These are phyloP conservation scores for Tolypocladium tropicale DNA, from an alignment of 2,329 filamentous ascomycete genomes.

Conservation along the genomic window DNA sequence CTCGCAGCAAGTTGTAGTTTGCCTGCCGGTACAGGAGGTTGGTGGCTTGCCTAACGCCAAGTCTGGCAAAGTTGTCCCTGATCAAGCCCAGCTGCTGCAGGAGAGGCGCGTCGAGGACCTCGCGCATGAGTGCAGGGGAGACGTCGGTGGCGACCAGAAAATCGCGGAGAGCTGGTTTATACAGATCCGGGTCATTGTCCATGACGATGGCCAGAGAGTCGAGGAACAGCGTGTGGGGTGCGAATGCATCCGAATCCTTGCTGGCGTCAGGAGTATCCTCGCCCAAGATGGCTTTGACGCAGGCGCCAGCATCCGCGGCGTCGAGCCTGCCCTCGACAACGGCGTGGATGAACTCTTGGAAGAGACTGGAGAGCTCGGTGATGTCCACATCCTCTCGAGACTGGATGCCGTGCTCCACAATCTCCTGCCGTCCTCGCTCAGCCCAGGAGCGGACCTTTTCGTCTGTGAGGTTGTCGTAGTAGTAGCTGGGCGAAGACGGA, in stretches of 20 bases:
- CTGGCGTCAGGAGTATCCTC: slow-evolving; percentile 40
- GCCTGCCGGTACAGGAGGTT: slow-evolving; percentile 91
- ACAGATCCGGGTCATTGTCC: slow-evolving; percentile 51
- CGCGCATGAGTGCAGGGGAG: slow-evolving; percentile 61
- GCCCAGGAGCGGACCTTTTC: slow-evolving; percentile 59
- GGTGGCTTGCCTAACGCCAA: slow-evolving; percentile 82
- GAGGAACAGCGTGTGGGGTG: slow-evolving; percentile 63
- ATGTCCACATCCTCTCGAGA: slow-evolving; percentile 59
- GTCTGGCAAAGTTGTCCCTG: slow-evolving; percentile 70
- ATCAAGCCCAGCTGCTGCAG: slow-evolving; percentile 71
- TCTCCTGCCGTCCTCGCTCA: slow-evolving; percentile 51
- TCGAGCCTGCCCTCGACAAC: slow-evolving; percentile 60
- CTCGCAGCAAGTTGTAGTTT: slow-evolving; percentile 89
- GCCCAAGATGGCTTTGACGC: slow-evolving; percentile 64
- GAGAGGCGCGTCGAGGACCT: slow-evolving; percentile 70
- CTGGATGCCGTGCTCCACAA: slow-evolving; percentile 55
- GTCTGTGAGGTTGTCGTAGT: slow-evolving; percentile 68
- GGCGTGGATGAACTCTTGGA: slow-evolving; percentile 76
- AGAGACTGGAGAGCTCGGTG: slow-evolving; percentile 58
- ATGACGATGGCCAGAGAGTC: slow-evolving; percentile 74
- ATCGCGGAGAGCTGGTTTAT: slow-evolving; percentile 44
- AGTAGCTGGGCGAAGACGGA: slow-evolving; percentile 41
- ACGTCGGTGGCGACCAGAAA: slow-evolving; percentile 67
- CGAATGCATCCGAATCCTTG: slow-evolving; percentile 41
- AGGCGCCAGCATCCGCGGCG: slow-evolving; percentile 57